Base-by-base conservation (phyloP, 306 rosid genomes). In the Cucurbita moschata region DNA sequence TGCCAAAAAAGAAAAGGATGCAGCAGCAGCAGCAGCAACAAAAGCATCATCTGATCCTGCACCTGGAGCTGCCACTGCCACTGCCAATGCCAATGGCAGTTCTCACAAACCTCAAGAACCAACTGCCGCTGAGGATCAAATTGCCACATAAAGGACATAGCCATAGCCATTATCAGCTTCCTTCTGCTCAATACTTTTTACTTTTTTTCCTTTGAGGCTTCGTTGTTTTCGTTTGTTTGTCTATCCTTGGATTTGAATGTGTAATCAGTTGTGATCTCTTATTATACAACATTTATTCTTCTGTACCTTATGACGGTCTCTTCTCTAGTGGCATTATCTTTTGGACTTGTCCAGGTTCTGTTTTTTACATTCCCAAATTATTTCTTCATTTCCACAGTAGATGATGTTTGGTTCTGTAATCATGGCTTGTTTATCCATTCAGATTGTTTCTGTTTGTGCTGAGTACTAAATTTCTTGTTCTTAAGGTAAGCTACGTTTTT, bases 11-110 rank as follows among this genome's bases (percentile, higher is more conserved):
- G 88, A 74, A 37, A 88, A 76, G 12, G 79, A 82, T 18, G 88
- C 72, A 55, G 23, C 23, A 19, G 26, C 26, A 23, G 26, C 26
- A 23, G 76, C 80, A 8, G 80, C 93, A 67, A 3, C 92, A 10
- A 85, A 80, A 74, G 80, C 86, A 78, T 61, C 82, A 78, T 61
- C 82, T 46, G 88, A 79, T 4, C 67, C 98, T 50, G 76, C 85
- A 71, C 86, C 83, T 10, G 92, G 77, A 43, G 52, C 52, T 49
- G 16, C 52, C 16, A 11, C 52, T 12, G 52, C 35, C 35, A 87
- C 68, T 15, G 82, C 79, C 79, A 19, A 86, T 75, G 49, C 96
- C 43, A 88, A 82, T 72, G 87, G 92, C 63, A 35, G 87, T 54
- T 46, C 90, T 3, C 78, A 76, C 8, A 79, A 71, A 68, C 77